A percentile compares a stretch with the other conserved stretches of the same genome.
phyloP scores from a whole-genome alignment of 305 asterid genomes.

The Fraxinus baroniana region DNA sequence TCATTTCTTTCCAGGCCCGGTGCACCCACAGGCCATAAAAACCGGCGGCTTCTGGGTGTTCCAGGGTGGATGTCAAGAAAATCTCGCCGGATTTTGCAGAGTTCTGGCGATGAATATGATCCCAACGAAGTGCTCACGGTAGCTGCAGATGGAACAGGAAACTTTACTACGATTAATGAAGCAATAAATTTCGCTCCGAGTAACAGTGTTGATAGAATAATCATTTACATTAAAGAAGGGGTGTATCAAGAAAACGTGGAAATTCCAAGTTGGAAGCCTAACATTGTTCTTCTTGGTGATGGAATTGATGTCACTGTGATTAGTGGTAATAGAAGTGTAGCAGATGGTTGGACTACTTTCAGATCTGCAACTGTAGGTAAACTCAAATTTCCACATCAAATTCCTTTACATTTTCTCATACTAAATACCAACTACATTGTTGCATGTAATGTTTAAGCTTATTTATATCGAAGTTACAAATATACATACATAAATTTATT shows the following conservation, averaged over 20 bases:
- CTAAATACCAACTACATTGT: not conserved
- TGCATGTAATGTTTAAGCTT: not conserved
- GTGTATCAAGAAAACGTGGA: conserved; percentile 70
- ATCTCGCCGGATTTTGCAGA: conserved; percentile 46
- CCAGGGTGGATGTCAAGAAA: conserved; percentile 61
- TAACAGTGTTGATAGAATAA: conserved; percentile 50
- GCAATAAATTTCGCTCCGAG: conserved; percentile 68
- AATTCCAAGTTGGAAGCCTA: conserved; percentile 71
- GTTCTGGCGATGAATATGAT: conserved; percentile 42
- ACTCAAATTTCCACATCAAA: not conserved
- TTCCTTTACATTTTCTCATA: not conserved
- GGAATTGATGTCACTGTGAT: conserved; percentile 66
- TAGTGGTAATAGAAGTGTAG: conserved; percentile 57
- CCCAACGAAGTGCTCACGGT: conserved; percentile 48
- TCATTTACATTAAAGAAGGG: conserved; percentile 58
- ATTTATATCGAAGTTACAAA: not conserved
- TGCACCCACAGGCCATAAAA: conserved; percentile 13
- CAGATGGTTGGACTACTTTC: conserved; percentile 91
- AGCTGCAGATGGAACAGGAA: conserved; percentile 74
- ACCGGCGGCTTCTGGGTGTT: conserved; percentile 51
- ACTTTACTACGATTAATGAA: conserved; percentile 52
- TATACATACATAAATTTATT: not conserved
- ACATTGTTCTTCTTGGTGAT: conserved; percentile 78
- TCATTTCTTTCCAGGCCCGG: conserved; percentile 41
- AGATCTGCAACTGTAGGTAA: conserved; percentile 92